Conservation (phyloP, 73 alveolate genomes). For the Stentor coeruleus region DNA sequence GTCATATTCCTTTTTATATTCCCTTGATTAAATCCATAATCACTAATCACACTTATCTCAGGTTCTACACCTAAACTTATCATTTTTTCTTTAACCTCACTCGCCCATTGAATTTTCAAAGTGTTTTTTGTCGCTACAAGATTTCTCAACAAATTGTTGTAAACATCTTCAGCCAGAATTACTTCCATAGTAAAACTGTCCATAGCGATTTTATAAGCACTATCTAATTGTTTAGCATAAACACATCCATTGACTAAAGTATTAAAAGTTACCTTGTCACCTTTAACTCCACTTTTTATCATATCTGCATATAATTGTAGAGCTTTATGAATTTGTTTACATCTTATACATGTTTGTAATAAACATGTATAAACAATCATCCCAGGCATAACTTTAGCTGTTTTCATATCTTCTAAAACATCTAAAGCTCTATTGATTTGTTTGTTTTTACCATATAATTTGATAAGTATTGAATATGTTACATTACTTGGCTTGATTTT, state of each 20-base stretch:
- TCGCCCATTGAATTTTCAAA: slow-evolving; percentile 23
- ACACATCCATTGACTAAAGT: slow-evolving; percentile 82
- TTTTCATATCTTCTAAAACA: slow-evolving; percentile 82
- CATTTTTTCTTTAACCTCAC: slow-evolving; percentile 31
- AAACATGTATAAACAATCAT: slow-evolving; percentile 88
- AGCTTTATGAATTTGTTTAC: slow-evolving; percentile 73
- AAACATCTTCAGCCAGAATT: slow-evolving; percentile 21
- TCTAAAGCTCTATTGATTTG: slow-evolving; percentile 71
- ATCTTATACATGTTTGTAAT: slow-evolving; percentile 81
- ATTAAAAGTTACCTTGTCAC: slow-evolving; percentile 76
- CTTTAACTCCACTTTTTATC: slow-evolving; percentile 59
- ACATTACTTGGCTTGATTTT: slow-evolving; percentile 79
- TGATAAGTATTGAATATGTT: slow-evolving; percentile 80
- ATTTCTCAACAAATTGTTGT: slow-evolving; percentile 19
- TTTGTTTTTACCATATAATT: slow-evolving; percentile 78
- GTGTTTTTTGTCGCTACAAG: slow-evolving; percentile 6
- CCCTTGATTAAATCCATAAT: too few relatives aligned
- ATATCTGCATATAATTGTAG: slow-evolving; percentile 63
- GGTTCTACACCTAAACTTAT: slow-evolving; percentile 18
- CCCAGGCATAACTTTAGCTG: slow-evolving; percentile 64
- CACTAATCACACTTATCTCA: too few relatives aligned
- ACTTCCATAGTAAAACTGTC: slow-evolving; percentile 19
- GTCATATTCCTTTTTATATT: too few relatives aligned
- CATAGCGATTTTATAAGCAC: slow-evolving; percentile 22
- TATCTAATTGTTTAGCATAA: slow-evolving; percentile 37